These are phyloP conservation scores for Saccharomycopsis hybrid DNA, from an alignment of 1,139 yeast genomes.

Conservation along the genomic window DNA sequence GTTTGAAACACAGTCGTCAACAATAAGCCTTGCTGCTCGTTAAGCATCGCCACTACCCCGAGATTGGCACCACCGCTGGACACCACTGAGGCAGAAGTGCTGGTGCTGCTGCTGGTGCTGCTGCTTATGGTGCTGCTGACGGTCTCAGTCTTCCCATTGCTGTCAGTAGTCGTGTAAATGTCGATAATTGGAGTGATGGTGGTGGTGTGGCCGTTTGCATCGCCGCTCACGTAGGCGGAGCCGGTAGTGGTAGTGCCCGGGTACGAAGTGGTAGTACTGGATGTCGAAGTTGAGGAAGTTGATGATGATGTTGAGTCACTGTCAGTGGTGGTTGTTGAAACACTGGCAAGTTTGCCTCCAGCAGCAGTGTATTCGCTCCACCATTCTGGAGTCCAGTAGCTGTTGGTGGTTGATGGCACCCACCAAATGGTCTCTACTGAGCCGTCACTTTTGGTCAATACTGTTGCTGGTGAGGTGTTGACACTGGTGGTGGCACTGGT, in stretches of 20 bases:
- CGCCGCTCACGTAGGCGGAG: conserved; percentile 7
- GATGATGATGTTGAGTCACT: not conserved
- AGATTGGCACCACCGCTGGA: no score
- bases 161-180: conserved; percentile 17
- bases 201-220: conserved; percentile 11
- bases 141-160: conserved; percentile 9
- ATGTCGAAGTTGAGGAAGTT: conserved; percentile 8
- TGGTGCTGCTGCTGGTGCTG: conserved; percentile 8
- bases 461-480: conserved; percentile 19
- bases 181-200: conserved; percentile 20
- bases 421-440: conserved; percentile 20
- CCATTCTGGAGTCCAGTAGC: conserved; percentile 21
- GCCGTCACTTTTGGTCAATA: conserved; percentile 16
- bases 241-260: conserved; percentile 18
- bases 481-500: conserved; percentile 11
- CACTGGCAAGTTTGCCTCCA: conserved; percentile 19
- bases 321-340: conserved; percentile 2
- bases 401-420: conserved; percentile 19
- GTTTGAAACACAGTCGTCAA: no score
- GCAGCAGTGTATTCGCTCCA: conserved; percentile 20
- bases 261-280: conserved; percentile 5
- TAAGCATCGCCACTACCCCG: no score
- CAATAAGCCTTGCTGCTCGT: no score
- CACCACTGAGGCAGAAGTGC: conserved; percentile 8
- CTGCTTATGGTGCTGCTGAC: conserved; percentile 13